Evolutionary conservation across 2,329 filamentous ascomycete species (phyloP).

Genomic region (Coleophoma crateriformis): DNA sequence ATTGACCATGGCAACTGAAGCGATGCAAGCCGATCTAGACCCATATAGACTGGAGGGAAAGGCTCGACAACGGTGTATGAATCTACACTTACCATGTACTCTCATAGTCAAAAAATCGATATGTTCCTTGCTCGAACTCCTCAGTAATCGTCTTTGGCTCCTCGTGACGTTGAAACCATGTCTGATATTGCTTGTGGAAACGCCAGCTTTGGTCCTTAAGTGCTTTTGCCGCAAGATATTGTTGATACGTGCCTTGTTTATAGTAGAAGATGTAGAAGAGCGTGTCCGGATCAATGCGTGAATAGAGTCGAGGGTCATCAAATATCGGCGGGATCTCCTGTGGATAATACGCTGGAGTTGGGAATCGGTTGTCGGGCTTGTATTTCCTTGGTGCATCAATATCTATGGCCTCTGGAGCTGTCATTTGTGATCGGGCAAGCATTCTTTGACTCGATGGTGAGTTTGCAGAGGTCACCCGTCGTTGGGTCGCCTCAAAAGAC

Average conservation of each 20-base stretch:
- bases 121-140: slow-evolving; percentile 97
- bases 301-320: slow-evolving; percentile 83
- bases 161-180: slow-evolving; percentile 98
- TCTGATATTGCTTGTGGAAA: slow-evolving; percentile 99
- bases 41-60: too few species aligned
- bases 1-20: slow-evolving; percentile 5
- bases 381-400: slow-evolving; percentile 80
- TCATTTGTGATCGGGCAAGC: slow-evolving; percentile 68
- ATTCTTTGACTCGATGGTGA: slow-evolving; percentile 67
- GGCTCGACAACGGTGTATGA: too few species aligned
- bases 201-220: slow-evolving; percentile 97
- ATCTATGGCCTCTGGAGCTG: slow-evolving; percentile 68
- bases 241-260: slow-evolving; percentile 91
- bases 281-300: slow-evolving; percentile 87
- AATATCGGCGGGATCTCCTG: slow-evolving; percentile 89
- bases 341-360: slow-evolving; percentile 78
- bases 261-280: slow-evolving; percentile 99
- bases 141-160: slow-evolving; percentile 98
- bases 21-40: background rate
- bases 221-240: slow-evolving; percentile 93
- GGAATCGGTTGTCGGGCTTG: slow-evolving; percentile 74
- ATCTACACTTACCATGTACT: slow-evolving; percentile 76
- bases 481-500: slow-evolving; percentile 80
- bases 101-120: slow-evolving; percentile 99
- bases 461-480: slow-evolving; percentile 43